Evolutionary conservation across 2,329 filamentous ascomycete genomes (phyloP), one percentile per base, ranked within the genome.

Genomic region (Purpureocillium takamizusanense): DNA sequence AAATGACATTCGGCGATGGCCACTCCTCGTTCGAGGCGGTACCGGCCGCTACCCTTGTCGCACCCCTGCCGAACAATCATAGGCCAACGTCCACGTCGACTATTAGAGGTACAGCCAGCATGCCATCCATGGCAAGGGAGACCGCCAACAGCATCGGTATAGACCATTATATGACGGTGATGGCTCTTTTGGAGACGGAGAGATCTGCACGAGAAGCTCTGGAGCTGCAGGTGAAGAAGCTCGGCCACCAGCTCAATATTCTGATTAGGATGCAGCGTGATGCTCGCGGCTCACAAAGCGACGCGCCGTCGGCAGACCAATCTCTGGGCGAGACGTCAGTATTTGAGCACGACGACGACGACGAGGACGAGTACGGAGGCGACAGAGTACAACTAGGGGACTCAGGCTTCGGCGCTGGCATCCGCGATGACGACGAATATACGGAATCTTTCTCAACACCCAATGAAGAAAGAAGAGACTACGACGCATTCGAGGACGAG

Each of bases 101-200:
- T 0, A 60, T 75, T 16, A 67, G 70, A 28, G 70, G 63, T 15
- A 53, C 63, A 10, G 52, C 64, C 4, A 72, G 67, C 49, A 51
- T 72, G 32, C 67, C 70, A 1, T 53, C 57, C 4, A 41, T 70
- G 5, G 49, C 59, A 4, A 58, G 54, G 28, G 58, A 62, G 11
- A 47, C 46, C 3, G 38, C 49, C 7, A 55, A 52, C 7, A 42
- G 53, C 1, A 56, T 67, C 16, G 61, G 61, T 2, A 51, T 56
- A 13, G 69, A 75, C 35, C 66, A 74, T 36, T 74, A 73, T 43
- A 61, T 62, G 7, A 66, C 62, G 2, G 60, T 81, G 13, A 53
- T 70, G 21, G 62, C 66, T 13, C 62, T 80, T 39, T 61, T 81
- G 18, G 65, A 77, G 40, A 63, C 66, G 2, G 78, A 82, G 51